Percentiles rank a stretch among this genome's conserved stretches.
These are phyloP conservation scores for Hygrocybe punicea DNA, from an alignment of 768 basidiomycete genomes.

Conservation along the genomic window DNA sequence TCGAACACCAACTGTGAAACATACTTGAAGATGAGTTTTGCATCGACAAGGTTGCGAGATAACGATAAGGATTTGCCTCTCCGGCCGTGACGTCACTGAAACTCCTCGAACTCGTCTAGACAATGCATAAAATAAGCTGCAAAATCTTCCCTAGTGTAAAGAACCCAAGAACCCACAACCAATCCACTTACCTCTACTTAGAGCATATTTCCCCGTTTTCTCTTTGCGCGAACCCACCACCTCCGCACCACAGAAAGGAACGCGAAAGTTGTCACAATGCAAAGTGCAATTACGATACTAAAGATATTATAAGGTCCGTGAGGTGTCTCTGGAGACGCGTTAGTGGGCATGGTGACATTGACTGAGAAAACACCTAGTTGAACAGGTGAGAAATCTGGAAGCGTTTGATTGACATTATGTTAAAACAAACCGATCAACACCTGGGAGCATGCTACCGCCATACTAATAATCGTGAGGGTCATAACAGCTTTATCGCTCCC, in stretches of 20 bases:
- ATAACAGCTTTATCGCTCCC: constrained; percentile 66
- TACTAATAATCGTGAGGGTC: constrained; percentile 59
- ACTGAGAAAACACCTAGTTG: constrained; percentile 61
- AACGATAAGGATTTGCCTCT: too few relatives aligned
- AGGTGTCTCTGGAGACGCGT: constrained; percentile 28
- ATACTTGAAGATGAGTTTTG: too few relatives aligned
- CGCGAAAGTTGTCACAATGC: constrained; percentile 41
- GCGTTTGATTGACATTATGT: not conserved
- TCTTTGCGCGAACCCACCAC: constrained; percentile 64
- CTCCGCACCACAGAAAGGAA: constrained; percentile 50
- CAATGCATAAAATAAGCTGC: too few relatives aligned
- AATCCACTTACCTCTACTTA: constrained; percentile 4
- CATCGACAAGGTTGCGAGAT: too few relatives aligned
- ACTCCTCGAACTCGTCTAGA: too few relatives aligned
- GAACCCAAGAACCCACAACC: not conserved
- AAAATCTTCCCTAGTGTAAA: too few relatives aligned
- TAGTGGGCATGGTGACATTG: constrained; percentile 65
- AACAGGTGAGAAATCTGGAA: not conserved
- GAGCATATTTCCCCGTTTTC: constrained; percentile 25
- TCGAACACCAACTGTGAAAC: too few relatives aligned
- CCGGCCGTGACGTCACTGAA: too few relatives aligned
- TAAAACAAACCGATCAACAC: constrained; percentile 50
- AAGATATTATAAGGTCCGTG: constrained; percentile 51
- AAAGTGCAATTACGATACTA: constrained; percentile 47
- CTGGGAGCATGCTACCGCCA: constrained; percentile 65